Evolutionary conservation across 768 basidiomycete genomes (phyloP), one percentile per base, ranked within the genome.

Genomic region (Mycena amicta): DNA sequence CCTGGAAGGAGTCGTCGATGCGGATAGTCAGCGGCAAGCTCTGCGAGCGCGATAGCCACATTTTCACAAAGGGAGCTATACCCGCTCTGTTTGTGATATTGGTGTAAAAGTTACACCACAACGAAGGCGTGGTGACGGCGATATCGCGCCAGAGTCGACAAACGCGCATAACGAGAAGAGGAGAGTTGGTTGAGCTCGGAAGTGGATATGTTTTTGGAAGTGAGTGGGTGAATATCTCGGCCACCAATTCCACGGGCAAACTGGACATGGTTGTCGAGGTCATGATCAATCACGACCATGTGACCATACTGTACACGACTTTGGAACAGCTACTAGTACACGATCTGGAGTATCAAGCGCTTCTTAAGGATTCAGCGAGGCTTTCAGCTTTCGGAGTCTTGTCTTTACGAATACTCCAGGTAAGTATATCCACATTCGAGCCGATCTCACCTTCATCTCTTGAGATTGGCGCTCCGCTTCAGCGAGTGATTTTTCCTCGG

Each of bases 11-110:
- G 22, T 52, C 56, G 31, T 31, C 13, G 4, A 57, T 20, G 0
- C 27, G 31, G 15, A 59, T 59, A 3, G 46, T 0, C 1, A 59
- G 52, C 16, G 57, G 52, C 26, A 49, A 25, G 11, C 37, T 50
- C 5, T 41, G 52, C 26, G 57, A 46, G 5, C 40, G 52, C 23
- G 57, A 53, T 6, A 59, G 57, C 57, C 57, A 53, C 5, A 47
- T 18, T 12, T 45, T 31, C 15, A 43, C 8, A 20, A 57, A 30
- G 2, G 11, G 20, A 12, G 25, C 50, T n/a, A 39, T 16, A 16
- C 50, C 41, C 20, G 40, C 3, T 23, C 0, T 25, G 52, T 41
- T 18, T 12, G 52, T 40, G 3, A 16, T 1, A 8, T 31, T 30
- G 29, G 31, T 37, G 30, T 6, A 39, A 18, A 59, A 50, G n/a